A percentile compares a stretch with the other conserved stretches of the same genome.
These are phyloP conservation scores for Kodamaea jinghongensis DNA, from an alignment of 805 yeast species.

Conservation along the genomic window DNA sequence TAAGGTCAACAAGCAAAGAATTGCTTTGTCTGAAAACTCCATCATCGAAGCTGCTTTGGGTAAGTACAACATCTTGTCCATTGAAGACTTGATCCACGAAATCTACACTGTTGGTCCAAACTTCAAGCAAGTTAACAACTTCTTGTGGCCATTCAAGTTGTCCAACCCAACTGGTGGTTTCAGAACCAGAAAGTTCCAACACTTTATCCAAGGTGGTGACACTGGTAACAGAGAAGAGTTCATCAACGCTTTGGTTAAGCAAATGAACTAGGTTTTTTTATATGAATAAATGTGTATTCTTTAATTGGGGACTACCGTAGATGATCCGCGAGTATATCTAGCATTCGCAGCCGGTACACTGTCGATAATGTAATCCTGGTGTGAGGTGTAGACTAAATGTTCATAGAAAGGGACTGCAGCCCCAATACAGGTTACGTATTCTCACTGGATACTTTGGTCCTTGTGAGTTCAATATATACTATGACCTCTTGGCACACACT, in stretches of 20 bases:
- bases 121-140: slow-evolving; percentile 98
- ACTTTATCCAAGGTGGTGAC: slow-evolving; percentile 97
- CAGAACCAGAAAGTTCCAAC: slow-evolving; percentile 97
- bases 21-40: slow-evolving; percentile 82
- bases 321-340: too few relatives aligned
- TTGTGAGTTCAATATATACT: too few relatives aligned
- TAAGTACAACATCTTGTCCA: slow-evolving; percentile 86
- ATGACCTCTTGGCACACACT: too few relatives aligned
- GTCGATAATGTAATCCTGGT: too few relatives aligned
- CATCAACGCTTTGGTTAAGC: slow-evolving; percentile 92
- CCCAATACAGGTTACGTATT: too few relatives aligned
- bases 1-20: slow-evolving; percentile 95
- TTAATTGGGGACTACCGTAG: too few relatives aligned
- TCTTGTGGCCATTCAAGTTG: slow-evolving; percentile 96
- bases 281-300: slow-evolving; percentile 8
- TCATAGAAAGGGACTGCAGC: too few relatives aligned
- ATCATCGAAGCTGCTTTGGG: slow-evolving; percentile 86
- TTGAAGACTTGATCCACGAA: slow-evolving; percentile 96
- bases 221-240: slow-evolving; percentile 96
- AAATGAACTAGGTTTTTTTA: slow-evolving; percentile 66
- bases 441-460: too few relatives aligned
- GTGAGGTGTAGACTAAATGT: too few relatives aligned
- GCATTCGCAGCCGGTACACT: too few relatives aligned
- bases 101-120: slow-evolving; percentile 95
- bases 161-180: slow-evolving; percentile 97